Percentiles rank a stretch among this genome's conserved stretches.
These are phyloP conservation scores for Sherardia arvensis DNA, from an alignment of 257 asterid species.

Conservation along the genomic window DNA sequence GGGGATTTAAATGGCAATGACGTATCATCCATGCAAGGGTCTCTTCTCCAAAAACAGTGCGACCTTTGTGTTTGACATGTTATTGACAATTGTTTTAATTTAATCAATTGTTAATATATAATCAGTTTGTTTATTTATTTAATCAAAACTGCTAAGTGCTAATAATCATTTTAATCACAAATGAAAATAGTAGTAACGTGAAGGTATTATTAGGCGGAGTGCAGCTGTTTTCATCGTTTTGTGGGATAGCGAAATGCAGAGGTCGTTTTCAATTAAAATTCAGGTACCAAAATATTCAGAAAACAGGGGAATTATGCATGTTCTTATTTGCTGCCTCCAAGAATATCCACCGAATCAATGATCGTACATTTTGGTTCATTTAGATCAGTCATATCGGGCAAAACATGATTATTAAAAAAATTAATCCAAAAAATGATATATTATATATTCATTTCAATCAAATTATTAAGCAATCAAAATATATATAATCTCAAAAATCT, in stretches of 20 bases:
- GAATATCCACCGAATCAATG: background rate
- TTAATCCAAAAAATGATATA: too few relatives aligned
- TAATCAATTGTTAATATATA: too few relatives aligned
- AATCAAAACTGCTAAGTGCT: too few relatives aligned
- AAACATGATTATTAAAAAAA: too few relatives aligned
- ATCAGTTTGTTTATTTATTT: too few relatives aligned
- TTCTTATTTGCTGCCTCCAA: background rate
- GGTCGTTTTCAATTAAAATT: background rate
- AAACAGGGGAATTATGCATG: background rate
- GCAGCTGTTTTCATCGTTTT: background rate
- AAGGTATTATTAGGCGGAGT: background rate
- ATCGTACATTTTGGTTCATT: background rate
- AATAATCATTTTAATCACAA: too few relatives aligned
- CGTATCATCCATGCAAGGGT: constrained; percentile 1
- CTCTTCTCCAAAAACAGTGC: background rate
- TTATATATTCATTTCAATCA: too few relatives aligned
- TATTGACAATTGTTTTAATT: background rate
- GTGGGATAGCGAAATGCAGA: background rate
- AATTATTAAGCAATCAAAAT: too few relatives aligned
- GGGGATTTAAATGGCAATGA: background rate
- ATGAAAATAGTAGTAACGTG: background rate
- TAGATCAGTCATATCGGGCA: too few relatives aligned
- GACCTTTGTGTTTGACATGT: background rate
- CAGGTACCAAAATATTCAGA: background rate
- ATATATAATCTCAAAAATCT: too few relatives aligned